These are phyloP conservation scores for Insectozyma bohioensis DNA, from an alignment of 1,139 yeast species.

Conservation along the genomic window DNA sequence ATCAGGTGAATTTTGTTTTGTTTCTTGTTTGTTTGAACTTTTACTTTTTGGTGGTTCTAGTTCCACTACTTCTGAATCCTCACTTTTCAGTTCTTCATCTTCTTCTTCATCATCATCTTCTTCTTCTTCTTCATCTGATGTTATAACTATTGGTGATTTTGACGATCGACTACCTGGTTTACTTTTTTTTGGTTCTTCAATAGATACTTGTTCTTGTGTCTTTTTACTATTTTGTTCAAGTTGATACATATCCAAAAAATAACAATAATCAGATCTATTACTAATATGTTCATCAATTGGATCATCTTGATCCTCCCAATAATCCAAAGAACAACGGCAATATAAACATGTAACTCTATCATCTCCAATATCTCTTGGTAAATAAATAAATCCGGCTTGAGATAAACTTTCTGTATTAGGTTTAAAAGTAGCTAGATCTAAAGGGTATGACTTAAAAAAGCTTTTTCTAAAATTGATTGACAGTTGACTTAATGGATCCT, in stretches of 20 bases:
- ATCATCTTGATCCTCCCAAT: slow-evolving; percentile 70
- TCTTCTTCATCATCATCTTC: neutral
- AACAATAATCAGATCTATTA: slow-evolving; percentile 48
- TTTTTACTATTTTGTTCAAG: slow-evolving; percentile 3
- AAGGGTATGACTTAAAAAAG: slow-evolving; percentile 62
- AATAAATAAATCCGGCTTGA: slow-evolving; percentile 54
- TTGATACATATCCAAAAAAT: slow-evolving; percentile 30
- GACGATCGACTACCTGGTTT: no score
- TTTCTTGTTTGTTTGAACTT: no score
- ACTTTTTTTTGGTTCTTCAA: no score
- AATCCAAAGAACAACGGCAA: slow-evolving; percentile 66
- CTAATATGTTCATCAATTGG: slow-evolving; percentile 55
- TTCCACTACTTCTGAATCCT: neutral
- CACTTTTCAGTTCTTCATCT: neutral
- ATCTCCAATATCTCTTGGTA: slow-evolving; percentile 45
- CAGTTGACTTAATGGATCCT: slow-evolving; percentile 27
- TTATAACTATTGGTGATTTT: neutral
- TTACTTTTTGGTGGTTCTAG: no score
- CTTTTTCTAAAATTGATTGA: slow-evolving; percentile 44
- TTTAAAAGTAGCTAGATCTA: slow-evolving; percentile 33
- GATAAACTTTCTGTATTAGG: slow-evolving; percentile 46
- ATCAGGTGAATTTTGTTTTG: no score
- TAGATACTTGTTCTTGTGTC: no score
- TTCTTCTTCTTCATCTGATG: neutral
- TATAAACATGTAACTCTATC: slow-evolving; percentile 73